These are phyloP conservation scores for Boletellus deceptivus DNA, from an alignment of 1,284 basidiomycete species.

Conservation along the genomic window DNA sequence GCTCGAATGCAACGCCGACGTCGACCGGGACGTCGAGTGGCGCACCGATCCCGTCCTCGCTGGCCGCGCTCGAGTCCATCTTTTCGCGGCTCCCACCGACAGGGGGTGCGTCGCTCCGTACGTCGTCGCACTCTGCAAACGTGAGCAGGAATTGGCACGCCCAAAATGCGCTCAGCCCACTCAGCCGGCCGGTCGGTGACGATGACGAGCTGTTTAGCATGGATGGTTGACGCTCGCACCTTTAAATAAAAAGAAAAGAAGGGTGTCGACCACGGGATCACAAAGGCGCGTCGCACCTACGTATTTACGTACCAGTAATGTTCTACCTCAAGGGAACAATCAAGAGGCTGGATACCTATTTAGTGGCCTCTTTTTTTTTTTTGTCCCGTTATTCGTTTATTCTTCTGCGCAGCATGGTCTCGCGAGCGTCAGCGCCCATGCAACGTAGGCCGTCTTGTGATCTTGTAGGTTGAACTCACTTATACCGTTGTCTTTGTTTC, in stretches of 20 bases:
- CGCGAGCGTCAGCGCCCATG: background rate
- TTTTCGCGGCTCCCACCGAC: conserved; percentile 41
- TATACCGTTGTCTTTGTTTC: conserved; percentile 22
- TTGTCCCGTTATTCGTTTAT: background rate
- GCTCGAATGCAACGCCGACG: background rate
- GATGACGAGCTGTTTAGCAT: conserved; percentile 70
- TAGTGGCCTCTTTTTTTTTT: conserved; percentile 18
- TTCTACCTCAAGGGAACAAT: conserved; percentile 23
- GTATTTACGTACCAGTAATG: conserved; percentile 32
- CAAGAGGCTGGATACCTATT: conserved; percentile 31
- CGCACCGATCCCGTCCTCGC: conserved; percentile 14
- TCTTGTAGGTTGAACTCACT: conserved; percentile 19
- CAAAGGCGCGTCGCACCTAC: conserved; percentile 2
- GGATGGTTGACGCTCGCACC: conserved; percentile 42
- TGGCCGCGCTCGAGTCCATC: conserved; percentile 45
- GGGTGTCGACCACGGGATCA: conserved; percentile 16
- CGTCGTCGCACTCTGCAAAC: conserved; percentile 36
- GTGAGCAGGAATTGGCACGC: conserved; percentile 40
- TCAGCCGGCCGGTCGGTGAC: conserved; percentile 56
- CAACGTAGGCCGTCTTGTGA: background rate
- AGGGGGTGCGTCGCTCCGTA: conserved; percentile 36
- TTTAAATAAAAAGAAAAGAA: background rate
- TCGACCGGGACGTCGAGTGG: too few species aligned
- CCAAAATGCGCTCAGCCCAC: conserved; percentile 47
- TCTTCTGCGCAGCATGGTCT: conserved; percentile 6